These are phyloP conservation scores for Fusarium buxicola DNA, from an alignment of 2,329 filamentous ascomycete species.

Conservation along the genomic window DNA sequence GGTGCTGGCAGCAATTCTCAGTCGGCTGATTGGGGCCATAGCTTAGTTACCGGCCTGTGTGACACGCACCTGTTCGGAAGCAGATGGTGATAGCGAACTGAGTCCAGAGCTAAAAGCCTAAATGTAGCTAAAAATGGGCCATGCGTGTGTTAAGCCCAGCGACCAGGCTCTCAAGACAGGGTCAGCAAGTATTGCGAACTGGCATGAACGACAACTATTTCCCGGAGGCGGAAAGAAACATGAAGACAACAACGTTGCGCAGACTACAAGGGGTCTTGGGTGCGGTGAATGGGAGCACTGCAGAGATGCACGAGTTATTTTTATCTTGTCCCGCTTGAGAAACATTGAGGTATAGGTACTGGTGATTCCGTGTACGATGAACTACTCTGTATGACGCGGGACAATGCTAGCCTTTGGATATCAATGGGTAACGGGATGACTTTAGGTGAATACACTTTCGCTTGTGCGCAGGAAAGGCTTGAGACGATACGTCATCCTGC, in stretches of 20 bases:
- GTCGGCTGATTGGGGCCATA: not conserved
- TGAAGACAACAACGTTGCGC: constrained; percentile 21
- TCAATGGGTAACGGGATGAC: not conserved
- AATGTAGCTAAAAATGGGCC: constrained; percentile 25
- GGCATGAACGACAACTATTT: constrained; percentile 10
- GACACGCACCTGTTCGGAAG: constrained; percentile 18
- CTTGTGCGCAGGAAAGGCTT: not conserved
- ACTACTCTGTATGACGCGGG: no score
- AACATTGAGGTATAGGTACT: no score
- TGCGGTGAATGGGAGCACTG: constrained; percentile 14
- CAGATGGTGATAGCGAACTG: constrained; percentile 7
- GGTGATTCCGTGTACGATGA: no score
- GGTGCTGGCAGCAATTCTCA: constrained; percentile 1
- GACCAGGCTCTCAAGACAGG: not conserved
- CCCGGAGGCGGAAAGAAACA: constrained; percentile 14
- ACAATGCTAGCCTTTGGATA: not conserved
- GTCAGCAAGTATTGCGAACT: constrained; percentile 24
- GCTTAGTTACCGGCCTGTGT: constrained; percentile 16
- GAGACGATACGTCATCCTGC: not conserved
- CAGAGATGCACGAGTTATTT: constrained; percentile 8
- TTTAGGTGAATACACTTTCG: not conserved
- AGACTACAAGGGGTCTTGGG: constrained; percentile 9
- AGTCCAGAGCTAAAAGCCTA: constrained; percentile 4
- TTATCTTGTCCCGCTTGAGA: not conserved
- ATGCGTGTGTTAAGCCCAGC: constrained; percentile 1